Evolutionary conservation across 1,284 basidiomycete species (phyloP).

Genomic region (Ceratobasidium sp.): DNA sequence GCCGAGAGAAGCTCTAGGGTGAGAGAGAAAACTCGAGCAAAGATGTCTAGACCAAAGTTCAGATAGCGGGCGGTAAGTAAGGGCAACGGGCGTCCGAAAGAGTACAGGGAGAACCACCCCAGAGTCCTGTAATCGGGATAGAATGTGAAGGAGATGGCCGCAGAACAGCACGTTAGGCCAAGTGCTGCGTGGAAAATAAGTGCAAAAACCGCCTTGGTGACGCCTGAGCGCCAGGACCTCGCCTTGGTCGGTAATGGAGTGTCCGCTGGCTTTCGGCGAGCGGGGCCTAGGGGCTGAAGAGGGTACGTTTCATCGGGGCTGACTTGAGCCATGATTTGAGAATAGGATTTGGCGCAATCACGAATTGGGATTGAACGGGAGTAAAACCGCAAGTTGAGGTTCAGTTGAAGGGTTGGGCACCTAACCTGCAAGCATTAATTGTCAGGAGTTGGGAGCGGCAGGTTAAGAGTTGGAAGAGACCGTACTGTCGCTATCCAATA

Average conservation of each 20-base stretch:
- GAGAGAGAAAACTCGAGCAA: not conserved
- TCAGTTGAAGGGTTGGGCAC: no score
- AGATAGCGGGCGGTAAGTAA: conserved; percentile 17
- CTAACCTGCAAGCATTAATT: no score
- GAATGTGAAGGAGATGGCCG: not conserved
- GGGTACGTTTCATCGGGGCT: not conserved
- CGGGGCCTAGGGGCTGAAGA: not conserved
- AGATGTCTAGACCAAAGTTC: conserved; percentile 4
- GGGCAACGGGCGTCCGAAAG: not conserved
- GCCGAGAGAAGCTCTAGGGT: not conserved
- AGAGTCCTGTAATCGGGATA: not conserved
- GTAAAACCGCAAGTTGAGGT: not conserved
- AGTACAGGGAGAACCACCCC: not conserved
- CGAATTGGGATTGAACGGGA: not conserved
- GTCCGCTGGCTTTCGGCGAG: not conserved
- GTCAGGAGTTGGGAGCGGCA: no score
- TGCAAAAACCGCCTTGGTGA: not conserved
- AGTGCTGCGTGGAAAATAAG: not conserved
- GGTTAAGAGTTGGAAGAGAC: no score
- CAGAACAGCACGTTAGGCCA: not conserved
- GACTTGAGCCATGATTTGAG: not conserved
- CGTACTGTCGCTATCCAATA: no score
- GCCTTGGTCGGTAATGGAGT: not conserved
- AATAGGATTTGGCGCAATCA: not conserved
- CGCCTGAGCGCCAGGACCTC: not conserved